Evolutionary conservation across 1,284 basidiomycete species (phyloP).

Genomic region (Melanopsichium pennsylvanicum): DNA sequence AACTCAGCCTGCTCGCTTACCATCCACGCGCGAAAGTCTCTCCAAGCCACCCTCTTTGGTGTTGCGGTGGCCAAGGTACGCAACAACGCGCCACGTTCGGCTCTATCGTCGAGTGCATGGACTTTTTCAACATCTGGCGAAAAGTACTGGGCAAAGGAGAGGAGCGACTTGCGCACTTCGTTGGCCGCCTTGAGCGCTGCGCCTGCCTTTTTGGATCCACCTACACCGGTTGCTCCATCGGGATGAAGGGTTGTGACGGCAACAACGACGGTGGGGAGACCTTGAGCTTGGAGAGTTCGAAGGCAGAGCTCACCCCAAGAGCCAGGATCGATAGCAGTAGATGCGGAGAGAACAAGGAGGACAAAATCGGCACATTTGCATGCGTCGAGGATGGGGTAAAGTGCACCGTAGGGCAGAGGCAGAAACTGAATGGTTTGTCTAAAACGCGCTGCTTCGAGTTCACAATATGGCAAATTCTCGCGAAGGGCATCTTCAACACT

Average conservation of each 20-base stretch:
- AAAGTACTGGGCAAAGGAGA: conserved; percentile 83
- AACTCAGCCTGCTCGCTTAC: conserved; percentile 73
- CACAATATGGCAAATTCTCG: conserved; percentile 35
- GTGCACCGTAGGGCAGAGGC: conserved; percentile 68
- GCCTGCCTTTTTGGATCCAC: conserved; percentile 47
- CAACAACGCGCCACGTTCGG: conserved; percentile 72
- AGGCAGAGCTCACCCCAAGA: conserved; percentile 87
- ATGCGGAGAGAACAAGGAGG: conserved; percentile 81
- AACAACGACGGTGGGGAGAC: conserved; percentile 79
- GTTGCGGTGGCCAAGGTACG: conserved; percentile 67
- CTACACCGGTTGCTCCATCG: conserved; percentile 37
- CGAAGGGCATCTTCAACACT: conserved; percentile 49
- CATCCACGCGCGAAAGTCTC: conserved; percentile 81
- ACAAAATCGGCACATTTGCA: conserved; percentile 91
- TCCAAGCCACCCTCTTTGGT: conserved; percentile 75
- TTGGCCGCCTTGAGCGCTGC: conserved; percentile 52
- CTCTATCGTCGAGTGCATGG: conserved; percentile 73
- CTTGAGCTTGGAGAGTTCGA: conserved; percentile 73
- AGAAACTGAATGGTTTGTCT: conserved; percentile 88
- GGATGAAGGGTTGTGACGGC: conserved; percentile 66
- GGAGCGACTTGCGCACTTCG: conserved; percentile 59
- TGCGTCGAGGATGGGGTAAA: conserved; percentile 84
- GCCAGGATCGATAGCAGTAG: conserved; percentile 76
- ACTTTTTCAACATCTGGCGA: conserved; percentile 79
- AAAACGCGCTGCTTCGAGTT: conserved; percentile 76